Evolutionary conservation across 202 grass and related monocot genomes (phyloP).

Genomic region (Schoenoplectus triqueter): DNA sequence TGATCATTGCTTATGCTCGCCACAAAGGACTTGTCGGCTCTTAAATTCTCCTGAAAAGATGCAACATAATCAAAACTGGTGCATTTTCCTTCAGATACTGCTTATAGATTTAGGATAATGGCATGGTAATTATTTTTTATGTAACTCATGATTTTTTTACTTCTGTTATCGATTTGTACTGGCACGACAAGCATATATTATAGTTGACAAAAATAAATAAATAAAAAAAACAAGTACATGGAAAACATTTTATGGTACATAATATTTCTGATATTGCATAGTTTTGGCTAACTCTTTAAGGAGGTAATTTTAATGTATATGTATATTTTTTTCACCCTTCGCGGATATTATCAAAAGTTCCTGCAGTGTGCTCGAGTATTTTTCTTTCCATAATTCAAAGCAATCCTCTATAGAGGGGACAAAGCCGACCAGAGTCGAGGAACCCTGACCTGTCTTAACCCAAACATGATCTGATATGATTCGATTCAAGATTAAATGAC

Average conservation of each 20-base stretch:
- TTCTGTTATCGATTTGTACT: background rate
- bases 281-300: background rate
- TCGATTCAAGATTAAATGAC: too few relatives aligned
- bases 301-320: background rate
- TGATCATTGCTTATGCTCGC: constrained; percentile 77
- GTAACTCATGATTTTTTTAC: constrained; percentile 27
- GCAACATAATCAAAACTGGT: background rate
- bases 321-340: background rate
- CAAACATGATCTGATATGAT: too few relatives aligned
- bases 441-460: too few relatives aligned
- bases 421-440: too few relatives aligned
- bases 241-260: background rate
- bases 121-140: constrained; percentile 16
- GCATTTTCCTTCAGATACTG: constrained; percentile 27
- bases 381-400: too few relatives aligned
- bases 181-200: background rate
- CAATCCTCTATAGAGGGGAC: too few relatives aligned
- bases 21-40: constrained; percentile 89
- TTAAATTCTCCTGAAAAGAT: constrained; percentile 41
- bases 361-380: background rate
- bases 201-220: constrained; percentile 19
- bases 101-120: constrained; percentile 20
- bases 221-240: background rate
- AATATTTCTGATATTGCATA: constrained; percentile 10
- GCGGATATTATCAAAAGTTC: background rate